These are phyloP conservation scores for Bipolaris zeicola DNA, from an alignment of 2,329 filamentous ascomycete species.

Conservation along the genomic window DNA sequence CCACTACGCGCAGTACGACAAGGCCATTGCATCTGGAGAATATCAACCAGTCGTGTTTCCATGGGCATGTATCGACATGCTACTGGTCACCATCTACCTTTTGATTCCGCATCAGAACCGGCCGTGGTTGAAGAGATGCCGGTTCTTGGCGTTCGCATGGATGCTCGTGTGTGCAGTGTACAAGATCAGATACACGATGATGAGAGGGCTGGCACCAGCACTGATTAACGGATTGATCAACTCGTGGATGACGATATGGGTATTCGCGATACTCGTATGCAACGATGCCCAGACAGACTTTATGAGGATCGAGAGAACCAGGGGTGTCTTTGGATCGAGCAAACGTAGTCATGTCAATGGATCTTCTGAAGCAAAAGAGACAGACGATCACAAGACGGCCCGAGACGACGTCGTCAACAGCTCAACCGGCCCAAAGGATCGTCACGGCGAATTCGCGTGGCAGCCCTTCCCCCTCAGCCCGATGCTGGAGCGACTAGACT, in stretches of 20 bases:
- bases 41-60: slow-evolving; percentile 54
- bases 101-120: slow-evolving; percentile 56
- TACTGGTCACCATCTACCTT: slow-evolving; percentile 56
- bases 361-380: not conserved
- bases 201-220: slow-evolving; percentile 58
- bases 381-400: not conserved
- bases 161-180: slow-evolving; percentile 53
- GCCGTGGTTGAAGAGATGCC: slow-evolving; percentile 47
- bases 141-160: slow-evolving; percentile 54
- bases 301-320: slow-evolving; percentile 58
- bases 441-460: slow-evolving; percentile 55
- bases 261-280: slow-evolving; percentile 58
- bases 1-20: slow-evolving; percentile 50
- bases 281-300: slow-evolving; percentile 63
- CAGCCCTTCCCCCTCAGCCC: slow-evolving; percentile 57
- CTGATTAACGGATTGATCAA: slow-evolving; percentile 62
- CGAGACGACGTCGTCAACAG: slow-evolving; percentile 19
- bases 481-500: slow-evolving; percentile 61
- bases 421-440: slow-evolving; percentile 33
- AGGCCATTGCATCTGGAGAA: slow-evolving; percentile 46
- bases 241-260: slow-evolving; percentile 62
- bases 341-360: not conserved
- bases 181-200: slow-evolving; percentile 53
- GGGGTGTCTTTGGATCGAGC: slow-evolving; percentile 27
- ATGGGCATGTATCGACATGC: slow-evolving; percentile 47